Base-by-base conservation (phyloP, 192 early-diverging fungal species). In the Entomortierella chlamydospora region DNA sequence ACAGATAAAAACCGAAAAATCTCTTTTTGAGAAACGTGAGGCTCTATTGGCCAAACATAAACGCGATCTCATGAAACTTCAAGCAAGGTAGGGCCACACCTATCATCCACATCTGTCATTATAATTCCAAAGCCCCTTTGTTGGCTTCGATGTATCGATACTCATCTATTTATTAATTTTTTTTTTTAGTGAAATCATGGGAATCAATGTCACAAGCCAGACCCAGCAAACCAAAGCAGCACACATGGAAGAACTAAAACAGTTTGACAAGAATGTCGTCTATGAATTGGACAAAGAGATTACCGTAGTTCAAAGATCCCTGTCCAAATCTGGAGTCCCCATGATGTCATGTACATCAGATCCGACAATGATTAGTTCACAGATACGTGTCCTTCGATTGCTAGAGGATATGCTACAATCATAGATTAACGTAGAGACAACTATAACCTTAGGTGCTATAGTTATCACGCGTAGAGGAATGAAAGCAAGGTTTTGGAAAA, bases 11-110 rank as follows among this genome's bases (percentile, higher is more conserved):
- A 66, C 42, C 0, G 76, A 79, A 37, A 39, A 42, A 23, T n/a
- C 31, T 4, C 50, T 79, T 20, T 66, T 41, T 29, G 61, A 79
- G 23, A 57, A 70, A 4, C 68, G 76, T 12, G 37, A 64, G 33
- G 67, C 43, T 2, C 18, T 79, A 22, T 17, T 70, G 25, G 49
- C 17, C 2, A 57, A 55, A 37, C 76, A 79, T 15, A 66, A 69
- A 23, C 43, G 64, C 23, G 61, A 70, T 2, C 45, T 79, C 18
- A 63, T 79, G 39, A 58, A 70, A 26, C 57, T 79, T 5, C 76
- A 79, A 57, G 76, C 76, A 18, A 79, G 54, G 76, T 79, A 78
- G 2, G 47, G 15, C 4, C n/a, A n/a, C n/a, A n/a, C n/a, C n/a
- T n/a, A n/a, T n/a, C n/a, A n/a, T n/a, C n/a, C n/a, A n/a, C n/a